Evolutionary conservation across 2,329 filamentous ascomycete genomes (phyloP), one percentile per base, ranked within the genome.

Genomic region (Monosporascus sp.): DNA sequence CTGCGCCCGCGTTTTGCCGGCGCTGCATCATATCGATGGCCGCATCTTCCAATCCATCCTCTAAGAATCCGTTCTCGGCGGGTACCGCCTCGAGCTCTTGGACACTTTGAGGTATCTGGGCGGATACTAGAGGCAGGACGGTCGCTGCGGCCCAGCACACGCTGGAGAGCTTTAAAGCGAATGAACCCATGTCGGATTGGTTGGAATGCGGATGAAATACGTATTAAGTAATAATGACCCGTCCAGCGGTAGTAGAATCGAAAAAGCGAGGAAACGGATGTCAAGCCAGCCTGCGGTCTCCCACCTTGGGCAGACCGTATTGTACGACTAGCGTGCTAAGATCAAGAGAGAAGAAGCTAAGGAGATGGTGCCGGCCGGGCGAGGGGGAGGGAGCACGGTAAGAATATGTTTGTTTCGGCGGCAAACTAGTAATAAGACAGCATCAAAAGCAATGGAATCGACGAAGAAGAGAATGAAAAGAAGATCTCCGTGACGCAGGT

Each of bases 291-390:
- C 14, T 46, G 14, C 14, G 6, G 18, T n/a, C 20, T 45, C 43
- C 20, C 15, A 45, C 43, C 9, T 31, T 27, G 43, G 43, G 24
- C n/a, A 46, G 22, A 25, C 24, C 31, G 24, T 46, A 14, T 14
- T 35, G 11, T 35, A 46, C 6, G 24, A n/a, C 20, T 46, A 15
- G 43, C 11, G 43, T 31, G 11, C 64, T 60, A 35, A 60, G 56
- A 51, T 70, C 69, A 51, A 65, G 55, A 6, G 59, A 48, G 5
- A 51, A 56, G 43, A 57, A 59, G 50, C 58, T 57, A 37, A 62
- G 61, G 3, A 55, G 24, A 27, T 18, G 43, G 43, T 25, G 24
- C 24, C 20, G 43, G 15, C 24, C 24, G 43, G 43, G 15, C 15
- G 24, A 5, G 9, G 39, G 15, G 9, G 5, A 20, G 20, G 8